A percentile compares a stretch with the other conserved stretches of the same genome.
Evolutionary conservation across 1,139 yeast genomes (phyloP).

Genomic region (Saccharomyces hybrid): DNA sequence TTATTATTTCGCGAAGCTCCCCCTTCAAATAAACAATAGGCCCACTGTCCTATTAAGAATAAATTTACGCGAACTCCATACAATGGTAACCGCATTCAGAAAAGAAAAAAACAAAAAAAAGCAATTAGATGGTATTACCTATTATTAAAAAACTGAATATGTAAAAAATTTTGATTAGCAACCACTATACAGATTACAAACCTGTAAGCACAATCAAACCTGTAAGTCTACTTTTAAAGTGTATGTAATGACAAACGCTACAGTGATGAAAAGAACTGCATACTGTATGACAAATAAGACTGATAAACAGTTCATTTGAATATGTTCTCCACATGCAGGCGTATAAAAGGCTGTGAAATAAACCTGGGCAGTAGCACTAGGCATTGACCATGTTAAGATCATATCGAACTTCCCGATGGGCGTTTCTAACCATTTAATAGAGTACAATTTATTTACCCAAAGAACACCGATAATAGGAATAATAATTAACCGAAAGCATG

Average conservation of each 20-base stretch:
- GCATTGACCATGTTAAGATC: conserved; percentile 70
- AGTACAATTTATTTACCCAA: conserved; percentile 39
- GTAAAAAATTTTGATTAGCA: background rate
- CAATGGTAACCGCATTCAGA: background rate
- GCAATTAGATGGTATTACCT: background rate
- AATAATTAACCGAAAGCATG: conserved; percentile 39
- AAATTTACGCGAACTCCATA: background rate
- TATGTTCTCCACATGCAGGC: conserved; percentile 48
- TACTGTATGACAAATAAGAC: conserved; percentile 66
- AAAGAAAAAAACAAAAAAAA: background rate
- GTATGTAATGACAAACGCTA: conserved; percentile 60
- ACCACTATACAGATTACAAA: background rate
- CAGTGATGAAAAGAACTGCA: conserved; percentile 45
- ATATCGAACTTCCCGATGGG: conserved; percentile 49
- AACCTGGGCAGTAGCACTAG: conserved; percentile 78
- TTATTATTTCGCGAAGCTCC: background rate
- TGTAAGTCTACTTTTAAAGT: conserved; percentile 37
- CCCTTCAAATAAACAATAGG: background rate
- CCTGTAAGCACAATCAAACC: conserved; percentile 9
- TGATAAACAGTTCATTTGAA: conserved; percentile 81
- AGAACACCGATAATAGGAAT: conserved; percentile 56
- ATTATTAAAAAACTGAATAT: background rate
- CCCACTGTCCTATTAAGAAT: background rate
- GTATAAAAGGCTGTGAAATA: conserved; percentile 81
- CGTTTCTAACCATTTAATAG: conserved; percentile 34